A percentile compares a stretch with the other conserved stretches of the same genome.
phyloP scores from a whole-genome alignment of 805 yeast species.

The Candida nemodendra region DNA sequence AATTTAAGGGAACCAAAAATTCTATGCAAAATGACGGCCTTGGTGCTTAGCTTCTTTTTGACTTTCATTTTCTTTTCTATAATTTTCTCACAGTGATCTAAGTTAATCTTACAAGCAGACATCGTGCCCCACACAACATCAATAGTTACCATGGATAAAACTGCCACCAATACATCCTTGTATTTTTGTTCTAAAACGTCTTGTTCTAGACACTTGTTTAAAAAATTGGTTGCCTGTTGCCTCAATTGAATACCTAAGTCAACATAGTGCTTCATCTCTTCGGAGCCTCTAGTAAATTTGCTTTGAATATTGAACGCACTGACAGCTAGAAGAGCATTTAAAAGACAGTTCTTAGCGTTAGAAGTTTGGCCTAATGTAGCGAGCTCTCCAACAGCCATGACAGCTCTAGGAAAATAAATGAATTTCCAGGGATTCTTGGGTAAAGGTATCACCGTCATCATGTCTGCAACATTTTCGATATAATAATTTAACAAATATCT shows the following conservation, averaged over 20 bases:
- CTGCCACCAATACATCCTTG: constrained; percentile 80
- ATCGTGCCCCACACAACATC: constrained; percentile 90
- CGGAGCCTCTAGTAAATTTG: constrained; percentile 64
- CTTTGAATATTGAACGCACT: constrained; percentile 79
- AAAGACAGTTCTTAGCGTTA: constrained; percentile 69
- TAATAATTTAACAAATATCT: constrained; percentile 72
- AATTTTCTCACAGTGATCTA: constrained; percentile 73
- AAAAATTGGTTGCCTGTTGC: constrained; percentile 68
- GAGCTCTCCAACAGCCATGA: constrained; percentile 78
- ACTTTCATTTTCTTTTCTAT: constrained; percentile 65
- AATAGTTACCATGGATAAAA: constrained; percentile 81
- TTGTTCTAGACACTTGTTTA: constrained; percentile 55
- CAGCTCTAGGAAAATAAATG: constrained; percentile 80
- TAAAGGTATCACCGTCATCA: constrained; percentile 60
- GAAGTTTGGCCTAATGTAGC: constrained; percentile 72
- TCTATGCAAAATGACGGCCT: constrained; percentile 75
- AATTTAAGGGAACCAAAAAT: constrained; percentile 73
- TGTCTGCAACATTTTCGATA: constrained; percentile 72
- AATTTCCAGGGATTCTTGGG: constrained; percentile 86
- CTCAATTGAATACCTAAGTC: constrained; percentile 73
- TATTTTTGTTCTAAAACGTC: constrained; percentile 62
- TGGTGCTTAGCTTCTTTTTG: constrained; percentile 66
- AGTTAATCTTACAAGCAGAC: constrained; percentile 77
- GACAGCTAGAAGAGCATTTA: constrained; percentile 78
- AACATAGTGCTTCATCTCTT: constrained; percentile 65